These are phyloP conservation scores for Emergomyces orientalis DNA, from an alignment of 2,329 filamentous ascomycete species.

Conservation along the genomic window DNA sequence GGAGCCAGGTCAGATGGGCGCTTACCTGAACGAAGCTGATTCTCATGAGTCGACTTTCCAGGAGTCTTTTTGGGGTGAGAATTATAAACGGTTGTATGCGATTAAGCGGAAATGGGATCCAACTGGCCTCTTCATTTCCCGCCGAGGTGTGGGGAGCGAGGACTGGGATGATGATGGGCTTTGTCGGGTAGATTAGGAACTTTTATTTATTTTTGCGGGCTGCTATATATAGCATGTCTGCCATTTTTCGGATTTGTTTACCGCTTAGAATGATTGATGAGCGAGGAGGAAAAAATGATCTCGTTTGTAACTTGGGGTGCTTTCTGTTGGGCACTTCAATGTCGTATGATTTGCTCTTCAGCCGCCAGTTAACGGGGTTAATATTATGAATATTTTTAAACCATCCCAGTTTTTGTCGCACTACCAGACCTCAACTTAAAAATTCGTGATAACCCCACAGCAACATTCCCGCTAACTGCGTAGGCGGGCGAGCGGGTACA, in stretches of 20 bases:
- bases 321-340: background rate
- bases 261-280: background rate
- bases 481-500: too few species aligned
- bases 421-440: too few species aligned
- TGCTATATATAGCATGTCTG: background rate
- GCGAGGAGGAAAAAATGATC: background rate
- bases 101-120: conserved; percentile 38
- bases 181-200: background rate
- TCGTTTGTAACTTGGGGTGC: background rate
- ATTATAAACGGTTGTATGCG: conserved; percentile 27
- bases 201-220: background rate
- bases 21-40: conserved; percentile 35
- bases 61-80: conserved; percentile 34
- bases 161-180: conserved; percentile 13
- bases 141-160: conserved; percentile 45
- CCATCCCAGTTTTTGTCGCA: too few species aligned
- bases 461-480: too few species aligned
- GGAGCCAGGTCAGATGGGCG: conserved; percentile 28
- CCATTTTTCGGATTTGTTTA: background rate
- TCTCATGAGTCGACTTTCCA: conserved; percentile 32
- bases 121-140: conserved; percentile 38
- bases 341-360: background rate
- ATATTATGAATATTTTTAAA: background rate
- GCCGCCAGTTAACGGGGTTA: background rate
- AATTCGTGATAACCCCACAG: too few species aligned